Base-by-base conservation (phyloP, 805 yeast species). In the Schizosaccharomyces osmophilus region DNA sequence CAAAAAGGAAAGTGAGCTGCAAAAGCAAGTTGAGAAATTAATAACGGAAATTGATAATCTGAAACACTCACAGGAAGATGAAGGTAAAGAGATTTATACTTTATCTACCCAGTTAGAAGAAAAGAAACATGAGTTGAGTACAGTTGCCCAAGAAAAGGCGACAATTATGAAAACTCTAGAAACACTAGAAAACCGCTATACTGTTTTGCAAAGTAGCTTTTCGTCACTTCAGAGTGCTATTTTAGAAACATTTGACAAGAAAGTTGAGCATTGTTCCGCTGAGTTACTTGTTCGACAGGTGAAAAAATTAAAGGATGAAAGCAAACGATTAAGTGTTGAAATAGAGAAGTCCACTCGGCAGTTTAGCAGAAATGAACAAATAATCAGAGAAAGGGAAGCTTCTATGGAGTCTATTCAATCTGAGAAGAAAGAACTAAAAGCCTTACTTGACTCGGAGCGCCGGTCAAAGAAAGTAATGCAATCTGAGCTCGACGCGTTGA, bases 211-310 rank as follows among this genome's bases (percentile, higher is more conserved):
- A 29, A 41, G 59, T 31, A 60, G 42, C 15, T 32, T 39, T 36
- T 26, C 31, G 9, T 60, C 62, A 17, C 26, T 26, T 24, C 60
- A 36, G 17, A 26, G 29, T 19, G 61, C 32, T 22, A 22, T 51
- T 15, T 19, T 45, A 45, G 45, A 59, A 32, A 45, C 65, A 3
- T 48, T 62, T n/a, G 45, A 48, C 19, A 39, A 59, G 19, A 42
- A 54, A n/a, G 22, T 43, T 8, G 32, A 22, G 9, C 57, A 51
- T 29, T 51, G 57, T 29, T 51, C 57, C 11, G 36, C 36, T 22
- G 32, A 51, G 36, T 17, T 24, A 8, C 36, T 51, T 6, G 36
- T 51, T n/a, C 57, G 32, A 11, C 57, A 51, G 11, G 26, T 51
- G 19, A 24, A 29, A 51, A 24, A 29, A 29, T 17, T 51, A 4